Percentiles rank a stretch among this genome's conserved stretches.
phyloP scores from a whole-genome alignment of 2,329 filamentous ascomycete genomes.

The Zalaria obscura region DNA sequence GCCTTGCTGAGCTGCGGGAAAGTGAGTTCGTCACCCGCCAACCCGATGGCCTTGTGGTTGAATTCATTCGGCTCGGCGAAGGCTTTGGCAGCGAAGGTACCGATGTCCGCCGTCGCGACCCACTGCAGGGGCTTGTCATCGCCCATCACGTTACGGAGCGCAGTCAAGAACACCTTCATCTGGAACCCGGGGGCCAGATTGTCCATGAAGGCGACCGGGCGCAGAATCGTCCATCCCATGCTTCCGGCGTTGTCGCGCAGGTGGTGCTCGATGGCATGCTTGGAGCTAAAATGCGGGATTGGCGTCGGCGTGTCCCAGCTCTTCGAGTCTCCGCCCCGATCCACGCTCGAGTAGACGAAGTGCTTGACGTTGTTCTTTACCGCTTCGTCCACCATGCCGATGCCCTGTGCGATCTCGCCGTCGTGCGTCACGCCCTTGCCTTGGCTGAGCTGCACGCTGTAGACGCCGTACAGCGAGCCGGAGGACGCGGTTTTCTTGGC shows the following conservation, averaged over 20 bases:
- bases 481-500: conserved; percentile 26
- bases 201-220: conserved; percentile 51
- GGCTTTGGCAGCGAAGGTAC: conserved; percentile 34
- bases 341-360: conserved; percentile 52
- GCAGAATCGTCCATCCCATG: conserved; percentile 48
- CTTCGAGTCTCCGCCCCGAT: conserved; percentile 43
- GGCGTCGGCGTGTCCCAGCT: conserved; percentile 40
- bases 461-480: conserved; percentile 34
- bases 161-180: conserved; percentile 36
- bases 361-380: conserved; percentile 41
- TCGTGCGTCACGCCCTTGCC: conserved; percentile 28
- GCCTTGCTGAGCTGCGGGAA: conserved; percentile 30
- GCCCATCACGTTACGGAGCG: conserved; percentile 23
- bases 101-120: conserved; percentile 35
- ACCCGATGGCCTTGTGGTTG: conserved; percentile 30
- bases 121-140: conserved; percentile 20
- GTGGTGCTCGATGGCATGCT: conserved; percentile 48
- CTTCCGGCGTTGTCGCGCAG: conserved; percentile 32
- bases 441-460: conserved; percentile 42
- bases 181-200: conserved; percentile 36
- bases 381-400: conserved; percentile 42
- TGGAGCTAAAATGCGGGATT: conserved; percentile 43
- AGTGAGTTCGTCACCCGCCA: conserved; percentile 41
- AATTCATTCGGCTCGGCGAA: conserved; percentile 32
- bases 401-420: conserved; percentile 42